These are phyloP conservation scores for Sphaerulina musiva DNA, from an alignment of 2,329 filamentous ascomycete genomes.

Conservation along the genomic window DNA sequence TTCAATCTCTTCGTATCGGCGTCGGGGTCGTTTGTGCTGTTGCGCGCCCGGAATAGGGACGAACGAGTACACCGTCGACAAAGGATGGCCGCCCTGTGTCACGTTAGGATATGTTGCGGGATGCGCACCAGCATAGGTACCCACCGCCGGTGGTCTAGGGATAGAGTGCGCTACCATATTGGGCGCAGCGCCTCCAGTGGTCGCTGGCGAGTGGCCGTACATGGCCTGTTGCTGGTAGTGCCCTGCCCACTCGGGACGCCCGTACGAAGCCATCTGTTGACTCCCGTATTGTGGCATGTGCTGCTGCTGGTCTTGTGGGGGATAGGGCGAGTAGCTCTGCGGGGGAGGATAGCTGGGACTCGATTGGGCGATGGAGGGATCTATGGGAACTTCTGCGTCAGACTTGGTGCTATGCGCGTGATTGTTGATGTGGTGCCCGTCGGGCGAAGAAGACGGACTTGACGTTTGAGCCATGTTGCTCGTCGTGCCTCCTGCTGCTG, in stretches of 20 bases:
- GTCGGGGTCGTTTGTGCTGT: conserved; percentile 89
- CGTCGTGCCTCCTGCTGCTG: conserved; percentile 49
- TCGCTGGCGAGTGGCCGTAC: conserved; percentile 49
- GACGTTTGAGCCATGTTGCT: conserved; percentile 95
- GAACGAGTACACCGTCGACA: conserved; percentile 89
- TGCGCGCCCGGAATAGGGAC: conserved; percentile 95
- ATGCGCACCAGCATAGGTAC: conserved; percentile 32
- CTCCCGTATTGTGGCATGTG: conserved; percentile 78
- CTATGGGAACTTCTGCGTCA: conserved; percentile 97
- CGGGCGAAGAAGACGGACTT: conserved; percentile 91
- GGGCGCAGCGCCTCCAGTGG: conserved; percentile 51
- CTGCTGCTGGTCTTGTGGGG: conserved; percentile 60
- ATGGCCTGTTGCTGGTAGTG: conserved; percentile 51
- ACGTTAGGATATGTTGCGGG: conserved; percentile 28
- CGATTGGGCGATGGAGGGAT: conserved; percentile 91
- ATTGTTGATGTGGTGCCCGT: conserved; percentile 70
- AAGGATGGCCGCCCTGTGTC: conserved; percentile 45
- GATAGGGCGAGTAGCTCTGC: conserved; percentile 79
- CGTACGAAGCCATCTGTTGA: conserved; percentile 55
- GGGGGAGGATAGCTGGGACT: conserved; percentile 84
- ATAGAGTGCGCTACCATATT: conserved; percentile 53
- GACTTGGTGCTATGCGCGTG: conserved; percentile 57
- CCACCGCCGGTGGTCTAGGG: conserved; percentile 57
- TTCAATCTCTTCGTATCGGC: conserved; percentile 96
- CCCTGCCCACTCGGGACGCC: conserved; percentile 65